Evolutionary conservation across 148 eudicot species (phyloP).

Genomic region (Chenopodium album): DNA sequence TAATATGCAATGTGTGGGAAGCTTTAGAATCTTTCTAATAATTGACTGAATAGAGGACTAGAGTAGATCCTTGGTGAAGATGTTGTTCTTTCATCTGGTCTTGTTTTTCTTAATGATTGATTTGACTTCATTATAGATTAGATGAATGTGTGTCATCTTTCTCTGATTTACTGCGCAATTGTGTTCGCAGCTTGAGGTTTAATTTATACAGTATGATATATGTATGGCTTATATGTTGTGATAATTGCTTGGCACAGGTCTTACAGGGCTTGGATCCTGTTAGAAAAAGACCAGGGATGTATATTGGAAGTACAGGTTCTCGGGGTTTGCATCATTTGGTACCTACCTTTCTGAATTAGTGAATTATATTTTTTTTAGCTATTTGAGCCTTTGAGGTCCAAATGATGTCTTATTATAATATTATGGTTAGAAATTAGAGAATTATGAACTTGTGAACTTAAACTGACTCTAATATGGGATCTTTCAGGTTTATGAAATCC

Average conservation of each 20-base stretch:
- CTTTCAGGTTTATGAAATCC: conserved; percentile 84
- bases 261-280: conserved; percentile 96
- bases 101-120: not conserved
- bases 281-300: conserved; percentile 98
- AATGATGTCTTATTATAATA: not conserved
- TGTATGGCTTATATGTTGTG: not conserved
- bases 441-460: conserved; percentile 1
- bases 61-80: not conserved
- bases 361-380: not conserved
- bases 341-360: conserved; percentile 14
- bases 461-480: conserved; percentile 7
- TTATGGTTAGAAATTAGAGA: no score
- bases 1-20: not conserved
- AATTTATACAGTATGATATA: not conserved
- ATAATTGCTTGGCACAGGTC: conserved; percentile 35
- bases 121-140: not conserved
- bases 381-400: not conserved
- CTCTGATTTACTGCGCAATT: not conserved
- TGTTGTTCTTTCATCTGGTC: not conserved
- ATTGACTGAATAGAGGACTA: not conserved
- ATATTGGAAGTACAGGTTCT: conserved; percentile 95
- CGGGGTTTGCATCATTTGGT: conserved; percentile 99
- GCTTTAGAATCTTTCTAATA: not conserved
- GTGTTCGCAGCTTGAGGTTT: conserved; percentile 31
- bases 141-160: not conserved